Percentiles rank a stretch among this genome's conserved stretches.
phyloP scores from a whole-genome alignment of 768 basidiomycete species.

The Pholiota molesta region DNA sequence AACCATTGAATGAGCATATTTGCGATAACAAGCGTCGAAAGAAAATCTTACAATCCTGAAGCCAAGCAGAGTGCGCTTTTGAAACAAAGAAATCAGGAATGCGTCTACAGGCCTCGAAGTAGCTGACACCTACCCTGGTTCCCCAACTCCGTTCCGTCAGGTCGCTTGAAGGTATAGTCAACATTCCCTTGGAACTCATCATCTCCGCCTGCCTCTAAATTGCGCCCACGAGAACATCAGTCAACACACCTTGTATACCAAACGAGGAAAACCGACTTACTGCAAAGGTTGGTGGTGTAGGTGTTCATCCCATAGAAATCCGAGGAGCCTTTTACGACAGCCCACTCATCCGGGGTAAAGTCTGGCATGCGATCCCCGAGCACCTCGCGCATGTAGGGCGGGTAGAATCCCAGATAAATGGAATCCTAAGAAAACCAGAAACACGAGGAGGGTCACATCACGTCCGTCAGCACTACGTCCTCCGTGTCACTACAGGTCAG shows the following conservation, averaged over 20 bases:
- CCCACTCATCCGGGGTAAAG: constrained; percentile 58
- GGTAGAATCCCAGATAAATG: constrained; percentile 74
- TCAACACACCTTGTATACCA: neutral
- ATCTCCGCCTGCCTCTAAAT: constrained; percentile 56
- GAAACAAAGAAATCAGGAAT: constrained; percentile 7
- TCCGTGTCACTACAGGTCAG: constrained; percentile 14
- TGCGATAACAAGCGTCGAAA: constrained; percentile 4
- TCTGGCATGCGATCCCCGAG: constrained; percentile 60
- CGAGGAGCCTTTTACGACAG: constrained; percentile 62
- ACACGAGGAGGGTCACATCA: constrained; percentile 11
- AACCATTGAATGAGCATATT: neutral
- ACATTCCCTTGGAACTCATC: constrained; percentile 67
- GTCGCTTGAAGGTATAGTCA: constrained; percentile 62
- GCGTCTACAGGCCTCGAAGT: neutral
- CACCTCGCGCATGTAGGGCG: constrained; percentile 56
- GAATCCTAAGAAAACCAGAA: constrained; percentile 44
- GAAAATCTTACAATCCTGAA: constrained; percentile 61
- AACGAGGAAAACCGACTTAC: constrained; percentile 35
- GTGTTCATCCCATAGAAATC: constrained; percentile 79
- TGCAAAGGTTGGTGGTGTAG: constrained; percentile 66
- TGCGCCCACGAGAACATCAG: neutral
- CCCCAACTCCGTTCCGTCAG: constrained; percentile 66
- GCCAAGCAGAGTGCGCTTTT: constrained; percentile 63
- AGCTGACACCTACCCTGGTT: constrained; percentile 48
- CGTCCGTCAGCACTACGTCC: constrained; percentile 6